phyloP scores from a whole-genome alignment of 1,139 yeast genomes.

The Candida tropicalis region DNA sequence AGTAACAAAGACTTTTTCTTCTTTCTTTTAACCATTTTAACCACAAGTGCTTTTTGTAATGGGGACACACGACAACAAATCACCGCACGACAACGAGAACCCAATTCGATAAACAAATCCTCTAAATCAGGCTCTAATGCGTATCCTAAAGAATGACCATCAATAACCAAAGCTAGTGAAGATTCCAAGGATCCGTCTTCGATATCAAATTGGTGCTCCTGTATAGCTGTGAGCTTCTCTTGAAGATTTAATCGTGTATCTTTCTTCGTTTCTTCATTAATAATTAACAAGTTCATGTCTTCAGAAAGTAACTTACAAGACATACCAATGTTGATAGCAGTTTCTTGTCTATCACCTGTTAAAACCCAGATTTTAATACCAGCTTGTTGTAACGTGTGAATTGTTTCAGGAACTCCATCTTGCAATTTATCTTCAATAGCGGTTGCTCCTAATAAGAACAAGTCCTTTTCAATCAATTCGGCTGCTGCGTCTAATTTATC shows the following conservation, averaged over 20 bases:
- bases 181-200: conserved; percentile 61
- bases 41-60: conserved; percentile 95
- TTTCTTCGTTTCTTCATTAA: conserved; percentile 81
- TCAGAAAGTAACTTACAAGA: conserved; percentile 91
- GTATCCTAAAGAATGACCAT: conserved; percentile 84
- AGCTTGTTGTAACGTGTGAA: conserved; percentile 91
- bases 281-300: conserved; percentile 90
- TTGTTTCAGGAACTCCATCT: conserved; percentile 98
- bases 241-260: conserved; percentile 71
- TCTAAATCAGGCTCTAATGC: conserved; percentile 86
- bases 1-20: conserved; percentile 68
- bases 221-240: conserved; percentile 77
- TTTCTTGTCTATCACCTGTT: conserved; percentile 98
- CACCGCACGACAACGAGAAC: conserved; percentile 89
- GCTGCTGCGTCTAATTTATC: conserved; percentile 70
- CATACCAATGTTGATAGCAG: conserved; percentile 99
- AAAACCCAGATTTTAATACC: conserved; percentile 97
- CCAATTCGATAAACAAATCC: conserved; percentile 75
- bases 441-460: conserved; percentile 90
- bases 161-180: conserved; percentile 86
- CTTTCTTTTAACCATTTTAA: conserved; percentile 72
- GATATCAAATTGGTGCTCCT: conserved; percentile 64
- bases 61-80: conserved; percentile 96
- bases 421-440: conserved; percentile 98
- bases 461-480: conserved; percentile 77